phyloP scores from a whole-genome alignment of 2,329 filamentous ascomycete species.

The Metarhizium sp. region DNA sequence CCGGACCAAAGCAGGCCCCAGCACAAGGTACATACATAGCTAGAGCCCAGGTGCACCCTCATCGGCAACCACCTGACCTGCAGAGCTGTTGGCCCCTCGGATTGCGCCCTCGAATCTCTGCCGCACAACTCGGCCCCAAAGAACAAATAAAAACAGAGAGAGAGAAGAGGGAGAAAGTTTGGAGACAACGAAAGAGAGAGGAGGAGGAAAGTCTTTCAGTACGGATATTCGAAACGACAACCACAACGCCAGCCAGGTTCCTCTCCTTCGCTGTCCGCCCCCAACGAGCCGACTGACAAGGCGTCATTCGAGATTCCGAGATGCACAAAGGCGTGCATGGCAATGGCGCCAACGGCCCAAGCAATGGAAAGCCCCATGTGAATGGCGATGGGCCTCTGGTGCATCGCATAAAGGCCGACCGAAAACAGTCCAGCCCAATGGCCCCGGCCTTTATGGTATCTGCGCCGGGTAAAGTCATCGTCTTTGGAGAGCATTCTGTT shows the following conservation, averaged over 20 bases:
- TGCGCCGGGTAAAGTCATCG: slow-evolving; percentile 94
- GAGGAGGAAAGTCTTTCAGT: no score
- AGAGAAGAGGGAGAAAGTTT: no score
- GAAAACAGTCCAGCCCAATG: slow-evolving; percentile 55
- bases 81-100: neutral
- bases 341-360: slow-evolving; percentile 13
- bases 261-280: no score
- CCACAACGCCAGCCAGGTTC: no score
- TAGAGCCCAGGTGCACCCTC: no score
- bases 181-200: no score
- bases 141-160: no score
- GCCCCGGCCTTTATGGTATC: slow-evolving; percentile 96
- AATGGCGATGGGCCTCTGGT: slow-evolving; percentile 25
- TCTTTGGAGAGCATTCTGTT: slow-evolving; percentile 97
- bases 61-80: neutral
- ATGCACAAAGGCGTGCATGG: slow-evolving; percentile 11
- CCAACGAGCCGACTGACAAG: neutral
- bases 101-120: no score
- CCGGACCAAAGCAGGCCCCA: no score
- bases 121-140: no score
- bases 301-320: neutral
- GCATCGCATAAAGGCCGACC: slow-evolving; percentile 31
- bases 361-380: slow-evolving; percentile 17
- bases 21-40: no score
- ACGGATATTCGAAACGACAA: no score